Base-by-base conservation (phyloP, 768 basidiomycete species). In the Cystoderma amianthinum region DNA sequence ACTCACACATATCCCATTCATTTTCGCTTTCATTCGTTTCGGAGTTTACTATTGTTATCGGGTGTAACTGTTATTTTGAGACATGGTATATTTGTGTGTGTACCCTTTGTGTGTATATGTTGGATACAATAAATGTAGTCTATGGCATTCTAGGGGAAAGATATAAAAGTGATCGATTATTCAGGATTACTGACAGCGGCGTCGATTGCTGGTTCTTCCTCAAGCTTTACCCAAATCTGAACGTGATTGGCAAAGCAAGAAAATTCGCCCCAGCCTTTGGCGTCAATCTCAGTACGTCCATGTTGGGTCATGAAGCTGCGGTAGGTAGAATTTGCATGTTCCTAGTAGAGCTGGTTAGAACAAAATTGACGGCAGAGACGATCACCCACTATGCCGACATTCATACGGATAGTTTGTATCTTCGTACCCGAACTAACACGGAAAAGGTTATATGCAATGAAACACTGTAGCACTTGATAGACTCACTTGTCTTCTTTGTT, bases 201-300 rank as follows among this genome's bases (percentile, higher is more conserved):
- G n/a, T n/a, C n/a, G n/a, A n/a, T n/a, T n/a, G 44, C 42, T 39
- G 23, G 6, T 19, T 49, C 42, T 39, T 43, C 42, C 33, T 54
- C 44, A 30, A 46, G 45, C 28, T 47, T 56, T 40, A 67, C 59
- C 84, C 85, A 88, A 12, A 88, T 73, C 52, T 82, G 72, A 2
- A 83, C 68, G 21, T 57, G 60, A 32, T 70, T 71, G 4, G 69
- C 62, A 16, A 69, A 69, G 53, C 82, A 85, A 28, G 75, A 67
- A 51, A 88, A 88, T 3, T 54, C 50, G 1, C 78, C 83, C 82
- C 80, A 82, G 5, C 85, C 85, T n/a, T 69, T 59, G 7, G 48
- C 41, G 46, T 76, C 68, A 40, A 76, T 71, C 19, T 62, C 53
- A 4, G 80, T 63, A 16, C 54, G 57, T 15, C 64, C 71, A n/a